Percentiles rank a stretch among this genome's conserved stretches.
Evolutionary conservation across 2,329 filamentous ascomycete species (phyloP).

Genomic region (Scedosporium apiospermum): DNA sequence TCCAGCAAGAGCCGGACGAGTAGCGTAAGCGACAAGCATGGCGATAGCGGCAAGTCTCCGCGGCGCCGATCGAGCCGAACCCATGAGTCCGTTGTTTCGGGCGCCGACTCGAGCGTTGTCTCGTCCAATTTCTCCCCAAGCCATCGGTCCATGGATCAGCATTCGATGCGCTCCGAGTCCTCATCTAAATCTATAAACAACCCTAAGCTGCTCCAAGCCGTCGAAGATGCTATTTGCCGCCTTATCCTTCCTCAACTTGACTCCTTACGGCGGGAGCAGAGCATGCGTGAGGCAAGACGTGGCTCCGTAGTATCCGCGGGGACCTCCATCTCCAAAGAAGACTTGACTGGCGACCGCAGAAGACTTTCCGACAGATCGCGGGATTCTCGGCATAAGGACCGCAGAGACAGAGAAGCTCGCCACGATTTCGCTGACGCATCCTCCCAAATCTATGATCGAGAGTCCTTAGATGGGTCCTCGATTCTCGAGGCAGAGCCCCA

Average conservation of each 20-base stretch:
- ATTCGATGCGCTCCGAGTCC: conserved; percentile 39
- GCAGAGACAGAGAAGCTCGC: conserved; percentile 40
- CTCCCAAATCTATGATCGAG: conserved; percentile 36
- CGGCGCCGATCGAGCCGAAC: conserved; percentile 42
- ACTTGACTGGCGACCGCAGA: conserved; percentile 48
- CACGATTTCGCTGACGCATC: conserved; percentile 42
- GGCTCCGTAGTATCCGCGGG: conserved; percentile 53
- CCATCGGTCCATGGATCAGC: conserved; percentile 46
- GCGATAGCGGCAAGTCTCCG: conserved; percentile 35
- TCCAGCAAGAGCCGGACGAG: conserved; percentile 40
- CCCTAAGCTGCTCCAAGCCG: conserved; percentile 79
- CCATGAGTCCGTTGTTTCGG: conserved; percentile 43
- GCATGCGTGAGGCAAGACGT: conserved; percentile 60
- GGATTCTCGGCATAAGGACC: conserved; percentile 11
- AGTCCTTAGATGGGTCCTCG: conserved; percentile 31
- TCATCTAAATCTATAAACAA: conserved; percentile 73
- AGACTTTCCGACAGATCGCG: conserved; percentile 37
- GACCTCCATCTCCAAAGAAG: conserved; percentile 44
- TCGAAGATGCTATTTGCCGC: conserved; percentile 85
- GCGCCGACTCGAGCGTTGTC: conserved; percentile 42
- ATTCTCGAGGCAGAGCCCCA: conserved; percentile 28
- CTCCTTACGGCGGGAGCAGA: conserved; percentile 83
- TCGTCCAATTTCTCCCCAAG: conserved; percentile 44
- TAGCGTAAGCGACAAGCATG: conserved; percentile 36
- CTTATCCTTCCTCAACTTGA: conserved; percentile 87